Base-by-base conservation (phyloP, 2,329 filamentous ascomycete species). In the Trichoderma hamatum region DNA sequence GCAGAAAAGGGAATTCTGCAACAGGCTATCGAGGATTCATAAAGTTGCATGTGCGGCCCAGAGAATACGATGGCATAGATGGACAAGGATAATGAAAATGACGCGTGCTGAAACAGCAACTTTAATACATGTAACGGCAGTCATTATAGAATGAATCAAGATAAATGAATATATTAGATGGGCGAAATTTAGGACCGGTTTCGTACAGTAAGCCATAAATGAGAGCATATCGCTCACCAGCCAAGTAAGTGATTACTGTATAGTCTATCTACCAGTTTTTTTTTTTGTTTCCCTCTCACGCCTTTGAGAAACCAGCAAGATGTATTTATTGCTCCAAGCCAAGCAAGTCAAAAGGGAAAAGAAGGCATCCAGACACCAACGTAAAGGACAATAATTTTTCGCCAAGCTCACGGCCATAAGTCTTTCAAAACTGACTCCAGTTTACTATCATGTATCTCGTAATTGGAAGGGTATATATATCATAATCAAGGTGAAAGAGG, bases 1-100 rank as follows among this genome's bases (percentile, higher is more conserved):
- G 90, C 90, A 1, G 87, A 89, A 70, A 89, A 90, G 73, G 88
- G 87, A 1, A 80, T 87, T 2, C 77, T 96, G 68, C 80, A 83
- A 72, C 79, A 83, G 43, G 59, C 80, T 5, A 77, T 81, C 13
- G 75, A 74, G 16, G 70, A 72, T 30, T 73, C 59, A 28, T 69
- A 7, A 58, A 7, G 6, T 1, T 26, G 19, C 9, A 24, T 36
- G 19, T 11, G 13, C 3, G 36, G 13, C 13, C 10, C 4, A 5
- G 34, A 24, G 51, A 10, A 9, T 5, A 13, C 10, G 5, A 39
- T 4, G 4, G 16, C 11, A 46, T 11, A 24, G 30, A 14, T 39
- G 34, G 19, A 26, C 30, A n/a, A 16, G 1, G 46, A 21, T 16
- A n/a, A 34, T 34, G 30, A 43, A 36, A 9, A 39, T 59, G n/a